Evolutionary conservation across 495 filamentous ascomycete genomes (phyloP), one percentile per base, ranked within the genome.

Genomic region (Daldinia loculata): DNA sequence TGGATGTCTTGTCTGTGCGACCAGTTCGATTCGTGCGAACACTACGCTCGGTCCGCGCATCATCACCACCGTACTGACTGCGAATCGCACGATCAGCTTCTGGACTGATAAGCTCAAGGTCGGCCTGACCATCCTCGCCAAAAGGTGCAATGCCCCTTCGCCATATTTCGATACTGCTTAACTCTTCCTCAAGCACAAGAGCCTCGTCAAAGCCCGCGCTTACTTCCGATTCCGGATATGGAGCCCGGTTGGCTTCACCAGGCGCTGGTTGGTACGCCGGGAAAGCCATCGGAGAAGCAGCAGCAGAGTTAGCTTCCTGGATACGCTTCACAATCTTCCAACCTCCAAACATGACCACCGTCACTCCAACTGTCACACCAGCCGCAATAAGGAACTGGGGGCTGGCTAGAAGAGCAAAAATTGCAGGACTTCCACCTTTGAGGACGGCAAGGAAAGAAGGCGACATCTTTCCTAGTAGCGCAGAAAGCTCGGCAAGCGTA

Each of bases 241-340:
- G 61, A 27, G 70, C 34, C 6, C 64, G 56, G 22, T 4, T 59
- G 15, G 45, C 22, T 7, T 56, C 50, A 22, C 19, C 38, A 1
- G 30, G 55, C 5, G 30, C 39, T 22, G 56, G 65, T 30, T 69
- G 75, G 0, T 77, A 53, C 30, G 75, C 70, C 36, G 67, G 34
- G 24, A 77, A 74, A 12, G 73, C 74, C 75, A 77, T 75, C 9
- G 75, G 73, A 55, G 90, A 81, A 76, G 87, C 81, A 29, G 83
- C 83, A 61, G 85, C 83, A 32, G 84, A 83, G 66, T 82, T 81
- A 52, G 74, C 66, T 66, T 81, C 77, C 71, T 80, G 61, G 69
- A 98, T 90, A 73, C 89, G 89, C 83, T 97, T 96, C 81, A 99
- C 89, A 75, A 99, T 97, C 83, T 95, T 97, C 86, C 92, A 97